Percentiles rank a stretch among this genome's conserved stretches.
phyloP scores from a whole-genome alignment of 345 rosid species.

The Gossypium rotundifolium region DNA sequence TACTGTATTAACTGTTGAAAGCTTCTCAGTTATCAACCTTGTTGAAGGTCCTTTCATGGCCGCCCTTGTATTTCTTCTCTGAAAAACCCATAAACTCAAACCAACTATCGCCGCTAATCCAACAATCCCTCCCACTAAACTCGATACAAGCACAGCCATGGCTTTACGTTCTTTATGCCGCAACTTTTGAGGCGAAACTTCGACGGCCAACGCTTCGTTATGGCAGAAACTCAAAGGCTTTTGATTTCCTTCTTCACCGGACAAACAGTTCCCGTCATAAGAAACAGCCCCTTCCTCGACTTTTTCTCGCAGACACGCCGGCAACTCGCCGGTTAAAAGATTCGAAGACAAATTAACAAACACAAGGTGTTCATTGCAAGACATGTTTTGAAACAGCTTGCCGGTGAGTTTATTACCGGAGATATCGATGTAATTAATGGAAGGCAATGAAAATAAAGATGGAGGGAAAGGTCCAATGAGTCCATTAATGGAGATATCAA shows the following conservation, averaged over 20 bases:
- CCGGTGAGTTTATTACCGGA: constrained; percentile 48
- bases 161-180: constrained; percentile 15
- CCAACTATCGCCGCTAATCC: constrained; percentile 32
- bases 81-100: constrained; percentile 24
- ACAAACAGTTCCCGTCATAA: constrained; percentile 45
- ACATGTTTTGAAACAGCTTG: constrained; percentile 37
- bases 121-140: constrained; percentile 37
- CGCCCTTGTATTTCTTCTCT: constrained; percentile 13
- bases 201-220: constrained; percentile 55
- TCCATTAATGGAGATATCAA: constrained; percentile 53
- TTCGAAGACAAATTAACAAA: constrained; percentile 49
- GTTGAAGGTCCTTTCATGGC: constrained; percentile 15
- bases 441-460: constrained; percentile 42
- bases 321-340: constrained; percentile 51
- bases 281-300: constrained; percentile 17
- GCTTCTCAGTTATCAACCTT: constrained; percentile 30
- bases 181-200: constrained; percentile 29
- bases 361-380: constrained; percentile 38
- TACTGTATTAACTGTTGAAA: constrained; percentile 27
- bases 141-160: constrained; percentile 31
- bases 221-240: constrained; percentile 41
- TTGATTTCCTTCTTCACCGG: constrained; percentile 34
- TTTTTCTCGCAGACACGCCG: constrained; percentile 33
- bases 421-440: constrained; percentile 39
- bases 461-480: constrained; percentile 50